Percentiles rank a stretch among this genome's conserved stretches.
phyloP scores from a whole-genome alignment of 2,329 filamentous ascomycete genomes.

The Fusarium siculi region DNA sequence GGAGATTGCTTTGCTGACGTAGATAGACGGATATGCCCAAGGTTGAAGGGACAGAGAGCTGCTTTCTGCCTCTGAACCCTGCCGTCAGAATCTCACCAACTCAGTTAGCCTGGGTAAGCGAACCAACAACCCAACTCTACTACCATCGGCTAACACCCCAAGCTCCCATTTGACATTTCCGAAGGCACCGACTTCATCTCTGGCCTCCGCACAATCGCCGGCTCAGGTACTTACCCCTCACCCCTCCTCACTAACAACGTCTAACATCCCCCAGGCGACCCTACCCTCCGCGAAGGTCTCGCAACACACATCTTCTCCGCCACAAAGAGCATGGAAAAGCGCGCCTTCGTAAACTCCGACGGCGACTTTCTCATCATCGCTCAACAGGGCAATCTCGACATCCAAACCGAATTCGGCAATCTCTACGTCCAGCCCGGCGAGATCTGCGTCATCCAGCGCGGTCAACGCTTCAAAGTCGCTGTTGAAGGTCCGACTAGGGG shows the following conservation, averaged over 20 bases:
- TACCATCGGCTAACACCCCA: not conserved
- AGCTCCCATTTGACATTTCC: slow-evolving; percentile 54
- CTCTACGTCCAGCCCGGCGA: slow-evolving; percentile 75
- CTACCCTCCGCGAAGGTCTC: slow-evolving; percentile 59
- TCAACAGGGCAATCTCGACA: slow-evolving; percentile 72
- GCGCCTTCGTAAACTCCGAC: slow-evolving; percentile 67
- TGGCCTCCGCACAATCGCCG: slow-evolving; percentile 60
- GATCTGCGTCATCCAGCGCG: slow-evolving; percentile 72
- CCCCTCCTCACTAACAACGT: accelerated
- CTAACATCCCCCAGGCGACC: slow-evolving; percentile 48
- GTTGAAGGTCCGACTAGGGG: slow-evolving; percentile 68
- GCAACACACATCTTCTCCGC: slow-evolving; percentile 61
- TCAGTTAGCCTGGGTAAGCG: slow-evolving; percentile 40
- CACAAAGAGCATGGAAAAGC: slow-evolving; percentile 58
- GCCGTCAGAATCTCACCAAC: slow-evolving; percentile 39
- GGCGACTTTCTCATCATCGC: slow-evolving; percentile 75
- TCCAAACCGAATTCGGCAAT: slow-evolving; percentile 74
- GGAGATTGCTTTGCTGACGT: not conserved
- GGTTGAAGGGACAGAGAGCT: slow-evolving; percentile 41
- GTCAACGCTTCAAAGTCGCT: slow-evolving; percentile 59
- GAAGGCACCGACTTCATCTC: slow-evolving; percentile 42
- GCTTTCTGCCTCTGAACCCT: slow-evolving; percentile 39
- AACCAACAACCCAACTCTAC: accelerated
- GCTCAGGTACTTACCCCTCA: slow-evolving; percentile 46
- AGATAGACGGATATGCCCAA: slow-evolving; percentile 36